Percentiles rank a stretch among this genome's conserved stretches.
Conservation (phyloP, 1,284 basidiomycete species). For the Cutaneotrichosporon mucoides region DNA sequence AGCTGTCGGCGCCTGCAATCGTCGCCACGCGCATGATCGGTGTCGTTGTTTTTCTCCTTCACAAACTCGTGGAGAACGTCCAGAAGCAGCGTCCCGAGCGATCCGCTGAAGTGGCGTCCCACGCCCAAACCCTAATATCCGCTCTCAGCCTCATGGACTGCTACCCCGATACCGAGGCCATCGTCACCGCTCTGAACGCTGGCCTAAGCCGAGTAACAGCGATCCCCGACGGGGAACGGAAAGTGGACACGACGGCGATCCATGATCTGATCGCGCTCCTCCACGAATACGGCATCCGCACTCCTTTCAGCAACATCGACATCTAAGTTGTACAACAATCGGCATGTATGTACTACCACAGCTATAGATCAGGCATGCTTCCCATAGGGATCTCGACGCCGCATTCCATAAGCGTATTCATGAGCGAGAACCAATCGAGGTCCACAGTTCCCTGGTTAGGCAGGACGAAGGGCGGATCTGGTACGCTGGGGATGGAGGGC, state of each 20-base stretch:
- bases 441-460: neutral
- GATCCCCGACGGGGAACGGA: too few species aligned
- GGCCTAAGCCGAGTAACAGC: too few species aligned
- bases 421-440: slow-evolving; percentile 10
- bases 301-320: neutral
- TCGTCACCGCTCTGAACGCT: neutral
- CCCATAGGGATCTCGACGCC: slow-evolving; percentile 9
- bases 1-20: neutral
- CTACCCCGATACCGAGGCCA: neutral
- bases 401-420: slow-evolving; percentile 7
- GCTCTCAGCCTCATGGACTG: neutral
- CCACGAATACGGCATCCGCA: neutral
- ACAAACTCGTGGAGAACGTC: neutral
- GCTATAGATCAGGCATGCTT: neutral
- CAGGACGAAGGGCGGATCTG: neutral
- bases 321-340: neutral
- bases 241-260: neutral
- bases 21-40: neutral
- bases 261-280: neutral
- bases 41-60: neutral
- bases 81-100: neutral
- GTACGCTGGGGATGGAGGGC: neutral
- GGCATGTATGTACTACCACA: neutral
- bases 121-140: neutral
- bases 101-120: neutral